phyloP scores from a whole-genome alignment of 2,329 filamentous ascomycete species.

The Hymenoscyphus occultus region DNA sequence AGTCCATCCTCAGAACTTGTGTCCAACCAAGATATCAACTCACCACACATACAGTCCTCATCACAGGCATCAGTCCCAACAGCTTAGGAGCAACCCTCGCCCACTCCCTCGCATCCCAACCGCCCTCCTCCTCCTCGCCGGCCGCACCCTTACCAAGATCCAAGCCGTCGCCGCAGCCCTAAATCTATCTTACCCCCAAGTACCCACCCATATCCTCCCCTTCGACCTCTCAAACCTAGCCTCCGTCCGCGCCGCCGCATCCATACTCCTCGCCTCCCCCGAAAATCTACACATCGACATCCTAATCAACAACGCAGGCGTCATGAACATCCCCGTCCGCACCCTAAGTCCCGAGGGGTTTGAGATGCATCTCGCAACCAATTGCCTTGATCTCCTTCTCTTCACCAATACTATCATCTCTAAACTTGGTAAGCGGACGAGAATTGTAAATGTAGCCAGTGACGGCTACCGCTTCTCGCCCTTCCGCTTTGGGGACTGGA shows the following conservation, averaged over 20 bases:
- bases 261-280: neutral
- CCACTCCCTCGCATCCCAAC: neutral
- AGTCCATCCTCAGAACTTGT: neutral
- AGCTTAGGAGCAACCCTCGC: neutral
- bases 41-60: neutral
- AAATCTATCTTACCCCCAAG: too few species aligned
- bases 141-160: neutral
- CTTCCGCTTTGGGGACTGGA: neutral
- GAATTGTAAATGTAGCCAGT: neutral
- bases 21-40: neutral
- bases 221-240: neutral
- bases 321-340: neutral
- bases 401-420: neutral
- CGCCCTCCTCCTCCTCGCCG: neutral
- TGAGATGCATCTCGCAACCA: neutral
- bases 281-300: neutral
- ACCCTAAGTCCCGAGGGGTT: neutral
- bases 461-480: neutral
- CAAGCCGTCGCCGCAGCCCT: neutral
- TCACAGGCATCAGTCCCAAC: neutral
- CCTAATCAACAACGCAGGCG: neutral
- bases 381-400: neutral
- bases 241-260: neutral
- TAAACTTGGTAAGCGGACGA: neutral
- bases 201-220: neutral